Evolutionary conservation across 2,329 filamentous ascomycete species (phyloP), one percentile per base, ranked within the genome.

Genomic region (Trichoderma sp.): DNA sequence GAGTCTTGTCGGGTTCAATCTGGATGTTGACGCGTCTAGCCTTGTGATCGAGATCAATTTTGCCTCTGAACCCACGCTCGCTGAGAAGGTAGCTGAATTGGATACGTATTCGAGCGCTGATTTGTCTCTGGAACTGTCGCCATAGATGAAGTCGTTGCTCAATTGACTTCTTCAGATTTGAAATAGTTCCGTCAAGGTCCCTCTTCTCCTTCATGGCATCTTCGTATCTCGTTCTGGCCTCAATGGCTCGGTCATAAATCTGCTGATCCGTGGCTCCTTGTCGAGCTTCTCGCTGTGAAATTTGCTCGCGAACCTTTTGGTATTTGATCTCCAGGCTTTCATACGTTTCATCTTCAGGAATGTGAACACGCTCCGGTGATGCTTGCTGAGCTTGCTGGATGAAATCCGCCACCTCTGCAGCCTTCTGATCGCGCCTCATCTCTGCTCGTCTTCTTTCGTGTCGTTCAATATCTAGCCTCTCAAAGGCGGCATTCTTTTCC

Each of bases 71-170:
- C 26, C 91, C 90, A 75, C 96, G 90, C 80, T 98, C 94, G 75
- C 90, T 93, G 69, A 99, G 87, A 16, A 98, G 86, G 76, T 96
- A 96, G 64, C 88, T 90, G 80, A 99, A 99, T 70, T 92, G 93
- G 65, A 91, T 90, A 60, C 93, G 90, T 56, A 96, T 92, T 67
- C 91, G 89, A n/a, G 91, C 88, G 46, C 94, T 95, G 75, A 99
- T 97, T 73, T 90, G 88, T 30, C 89, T 87, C 74, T 95, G 91
- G 79, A 99, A 98, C 61, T 86, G 84, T 68, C 88, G 85, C 91
- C 94, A 99, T 73, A 93, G 89, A 32, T 85, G 82, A 68, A 92
- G 86, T 18, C 96, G 92, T 68, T 90, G 83, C 11, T 82, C 80
- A 51, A 97, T 86, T 0, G 93, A 88, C 37, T 83, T 75, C 73